Percentiles rank a stretch among this genome's conserved stretches.
phyloP scores from a whole-genome alignment of 768 basidiomycete species.

The Tricholoma sp. region DNA sequence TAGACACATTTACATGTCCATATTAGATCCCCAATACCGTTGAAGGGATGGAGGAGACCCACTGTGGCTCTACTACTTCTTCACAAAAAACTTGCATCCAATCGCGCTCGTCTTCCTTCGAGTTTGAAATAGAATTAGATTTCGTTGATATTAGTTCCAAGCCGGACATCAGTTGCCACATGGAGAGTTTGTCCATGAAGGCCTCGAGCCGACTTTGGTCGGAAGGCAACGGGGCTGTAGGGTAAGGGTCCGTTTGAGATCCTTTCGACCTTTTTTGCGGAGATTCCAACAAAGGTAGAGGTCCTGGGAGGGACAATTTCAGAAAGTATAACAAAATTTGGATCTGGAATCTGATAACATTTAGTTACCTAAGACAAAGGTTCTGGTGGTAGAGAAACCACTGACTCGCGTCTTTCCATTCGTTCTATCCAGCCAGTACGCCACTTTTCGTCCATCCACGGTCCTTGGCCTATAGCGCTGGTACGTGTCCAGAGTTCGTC shows the following conservation, averaged over 20 bases:
- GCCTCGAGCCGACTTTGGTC: conserved; percentile 56
- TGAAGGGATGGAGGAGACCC: conserved; percentile 17
- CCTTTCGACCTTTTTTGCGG: conserved; percentile 24
- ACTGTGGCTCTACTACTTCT: conserved; percentile 63
- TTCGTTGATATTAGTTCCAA: conserved; percentile 20
- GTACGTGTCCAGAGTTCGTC: conserved; percentile 22
- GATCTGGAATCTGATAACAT: conserved; percentile 52
- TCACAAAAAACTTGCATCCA: conserved; percentile 76
- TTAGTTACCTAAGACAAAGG: not conserved
- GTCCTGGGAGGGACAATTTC: conserved; percentile 60
- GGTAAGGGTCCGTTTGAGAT: conserved; percentile 14
- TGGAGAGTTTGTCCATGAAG: conserved; percentile 76
- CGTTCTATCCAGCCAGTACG: conserved; percentile 52
- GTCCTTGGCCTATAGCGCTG: conserved; percentile 22
- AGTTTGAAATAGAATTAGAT: conserved; percentile 4
- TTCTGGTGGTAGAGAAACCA: not conserved
- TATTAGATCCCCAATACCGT: not conserved
- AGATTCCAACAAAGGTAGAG: conserved; percentile 44
- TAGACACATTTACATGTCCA: not conserved
- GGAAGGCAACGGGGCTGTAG: conserved; percentile 15
- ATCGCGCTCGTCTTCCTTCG: conserved; percentile 38
- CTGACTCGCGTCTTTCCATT: conserved; percentile 67
- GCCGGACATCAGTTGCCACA: conserved; percentile 62
- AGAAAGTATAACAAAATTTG: conserved; percentile 70
- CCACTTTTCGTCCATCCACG: conserved; percentile 52